Conservation (phyloP, 208 protist species). For the Leishmania tropica region DNA sequence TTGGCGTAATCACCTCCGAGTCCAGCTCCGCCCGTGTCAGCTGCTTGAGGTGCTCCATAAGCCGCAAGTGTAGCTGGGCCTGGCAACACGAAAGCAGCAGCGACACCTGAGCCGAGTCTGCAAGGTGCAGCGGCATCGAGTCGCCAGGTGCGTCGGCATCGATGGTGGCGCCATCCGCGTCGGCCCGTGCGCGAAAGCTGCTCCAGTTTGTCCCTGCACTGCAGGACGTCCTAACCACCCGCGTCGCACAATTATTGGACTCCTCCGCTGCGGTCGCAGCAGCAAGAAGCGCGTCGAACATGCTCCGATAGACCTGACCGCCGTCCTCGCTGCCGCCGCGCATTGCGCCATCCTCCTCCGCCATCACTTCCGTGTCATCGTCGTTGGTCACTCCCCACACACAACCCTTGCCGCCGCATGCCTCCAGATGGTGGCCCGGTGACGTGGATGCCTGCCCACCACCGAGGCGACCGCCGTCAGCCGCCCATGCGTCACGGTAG, state of each 20-base stretch:
- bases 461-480: background rate
- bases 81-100: conserved; percentile 37
- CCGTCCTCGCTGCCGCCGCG: background rate
- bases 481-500: conserved; percentile 18
- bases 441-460: background rate
- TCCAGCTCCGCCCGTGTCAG: conserved; percentile 22
- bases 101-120: conserved; percentile 20
- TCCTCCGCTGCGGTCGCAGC: conserved; percentile 8
- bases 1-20: conserved; percentile 22
- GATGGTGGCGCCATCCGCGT: background rate
- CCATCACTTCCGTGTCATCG: background rate
- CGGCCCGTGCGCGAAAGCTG: background rate
- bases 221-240: background rate
- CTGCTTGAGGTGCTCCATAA: conserved; percentile 26
- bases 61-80: conserved; percentile 33
- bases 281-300: conserved; percentile 27
- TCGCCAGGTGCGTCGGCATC: background rate
- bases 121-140: conserved; percentile 9
- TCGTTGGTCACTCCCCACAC: background rate
- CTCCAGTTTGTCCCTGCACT: background rate
- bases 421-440: background rate
- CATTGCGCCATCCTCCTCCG: background rate
- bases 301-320: conserved; percentile 14
- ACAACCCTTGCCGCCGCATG: background rate
- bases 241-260: background rate